Evolutionary conservation across 2,329 filamentous ascomycete genomes (phyloP), one percentile per base, ranked within the genome.

Genomic region (Beauveria rudraprayagi): DNA sequence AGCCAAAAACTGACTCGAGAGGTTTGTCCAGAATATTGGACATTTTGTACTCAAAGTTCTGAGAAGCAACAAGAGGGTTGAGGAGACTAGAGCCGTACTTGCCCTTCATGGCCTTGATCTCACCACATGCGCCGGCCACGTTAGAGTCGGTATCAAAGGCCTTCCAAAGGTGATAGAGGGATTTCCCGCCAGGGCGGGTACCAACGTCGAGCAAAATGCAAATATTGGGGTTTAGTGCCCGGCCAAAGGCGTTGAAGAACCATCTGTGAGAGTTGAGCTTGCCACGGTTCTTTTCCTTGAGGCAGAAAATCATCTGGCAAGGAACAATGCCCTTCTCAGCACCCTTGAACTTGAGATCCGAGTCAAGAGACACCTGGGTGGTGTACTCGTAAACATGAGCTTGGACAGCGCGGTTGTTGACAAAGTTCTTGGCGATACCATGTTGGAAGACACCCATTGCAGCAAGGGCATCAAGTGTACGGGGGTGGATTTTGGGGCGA

Each of bases 31-130:
- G 81, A 69, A 99, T 99, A 69, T 99, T 99, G 46, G 92, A 96
- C 91, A 99, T 97, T 76, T 99, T 99, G 80, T 99, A 99, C 78
- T 99, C 94, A 67, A 99, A 99, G 72, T 99, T 99, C 70, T 99
- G 94, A 51, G 92, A 96, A 0, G 94, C 94, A 17, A 99, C 93
- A 6, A 99, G 80, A 0, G 94, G 94, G 69, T 99, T 99, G 51
- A 99, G 78, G 17, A 99, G 81, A 64, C 93, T 91, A 5, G 86
- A 78, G 70, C 91, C 92, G 26, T 83, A 86, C 66, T 88, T 91
- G 8, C 94, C 94, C 73, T 97, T 96, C 76, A 96, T 96, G 0
- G 94, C 94, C 72, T 93, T 96, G 75, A 99, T 99, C 74, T 99
- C 94, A 66, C 94, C 94, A 65, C 94, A 97, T 28, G 94, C 94